A percentile compares a stretch with the other conserved stretches of the same genome.
These are phyloP conservation scores for Verticillium longisporum DNA, from an alignment of 2,329 filamentous ascomycete genomes.

Conservation along the genomic window DNA sequence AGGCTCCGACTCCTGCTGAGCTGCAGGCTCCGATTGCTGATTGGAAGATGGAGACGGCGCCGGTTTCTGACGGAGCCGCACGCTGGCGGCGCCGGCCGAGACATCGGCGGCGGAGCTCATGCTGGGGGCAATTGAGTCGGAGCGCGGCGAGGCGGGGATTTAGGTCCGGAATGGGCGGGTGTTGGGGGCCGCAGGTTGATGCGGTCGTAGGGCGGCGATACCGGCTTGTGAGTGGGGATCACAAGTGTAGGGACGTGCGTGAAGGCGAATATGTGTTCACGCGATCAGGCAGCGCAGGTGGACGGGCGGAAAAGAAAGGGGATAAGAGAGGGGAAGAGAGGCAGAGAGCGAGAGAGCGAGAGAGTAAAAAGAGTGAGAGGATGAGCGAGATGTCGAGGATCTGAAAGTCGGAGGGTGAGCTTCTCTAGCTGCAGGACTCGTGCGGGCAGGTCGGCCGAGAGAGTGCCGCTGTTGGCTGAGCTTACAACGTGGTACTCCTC, in stretches of 20 bases:
- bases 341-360: not conserved
- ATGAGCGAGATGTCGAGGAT: not conserved
- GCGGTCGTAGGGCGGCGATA: not conserved
- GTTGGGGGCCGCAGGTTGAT: not conserved
- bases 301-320: not conserved
- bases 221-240: not conserved
- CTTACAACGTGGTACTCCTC: not conserved
- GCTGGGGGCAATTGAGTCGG: constrained; percentile 5
- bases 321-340: not conserved
- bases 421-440: not conserved
- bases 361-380: not conserved
- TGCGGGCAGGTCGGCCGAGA: not conserved
- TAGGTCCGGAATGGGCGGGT: not conserved
- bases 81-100: constrained; percentile 13
- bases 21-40: not conserved
- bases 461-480: not conserved
- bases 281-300: not conserved
- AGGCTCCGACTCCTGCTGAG: not conserved
- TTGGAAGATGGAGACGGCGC: constrained; percentile 4
- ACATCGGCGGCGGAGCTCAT: constrained; percentile 24
- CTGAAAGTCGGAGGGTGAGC: too few relatives aligned
- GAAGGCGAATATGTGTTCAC: not conserved
- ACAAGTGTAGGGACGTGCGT: not conserved
- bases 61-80: constrained; percentile 20
- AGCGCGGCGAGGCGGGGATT: not conserved